phyloP scores from a whole-genome alignment of 257 asterid genomes.

The Solanum sparsipilum region DNA sequence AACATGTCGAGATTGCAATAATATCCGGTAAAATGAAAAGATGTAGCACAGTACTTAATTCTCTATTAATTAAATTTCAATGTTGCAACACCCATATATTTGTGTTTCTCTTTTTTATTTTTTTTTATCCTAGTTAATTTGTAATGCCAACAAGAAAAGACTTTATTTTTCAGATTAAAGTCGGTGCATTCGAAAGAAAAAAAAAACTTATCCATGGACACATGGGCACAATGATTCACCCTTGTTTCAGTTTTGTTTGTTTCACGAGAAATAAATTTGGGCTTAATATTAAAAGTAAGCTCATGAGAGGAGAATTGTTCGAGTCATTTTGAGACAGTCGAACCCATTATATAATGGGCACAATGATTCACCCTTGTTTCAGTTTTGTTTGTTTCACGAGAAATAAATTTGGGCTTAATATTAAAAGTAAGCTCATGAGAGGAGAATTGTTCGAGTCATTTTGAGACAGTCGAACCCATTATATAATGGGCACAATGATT shows the following conservation, averaged over 20 bases:
- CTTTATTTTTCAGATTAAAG: neutral
- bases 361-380: neutral
- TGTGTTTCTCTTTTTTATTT: neutral
- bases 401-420: neutral
- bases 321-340: rapidly evolving
- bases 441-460: neutral
- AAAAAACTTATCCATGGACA: neutral
- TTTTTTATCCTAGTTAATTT: neutral
- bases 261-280: neutral
- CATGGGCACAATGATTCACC: neutral
- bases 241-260: neutral
- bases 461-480: rapidly evolving
- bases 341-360: neutral
- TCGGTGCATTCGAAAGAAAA: neutral
- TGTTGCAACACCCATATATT: neutral
- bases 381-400: neutral
- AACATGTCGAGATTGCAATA: neutral
- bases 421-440: neutral
- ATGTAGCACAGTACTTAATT: neutral
- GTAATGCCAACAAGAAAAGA: neutral
- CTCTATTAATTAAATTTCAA: neutral
- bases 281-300: neutral
- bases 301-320: neutral
- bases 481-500: neutral
- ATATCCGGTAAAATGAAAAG: neutral